Percentiles rank a stretch among this genome's conserved stretches.
These are phyloP conservation scores for Vachellia pachyceras DNA, from an alignment of 306 rosid genomes.

Conservation along the genomic window DNA sequence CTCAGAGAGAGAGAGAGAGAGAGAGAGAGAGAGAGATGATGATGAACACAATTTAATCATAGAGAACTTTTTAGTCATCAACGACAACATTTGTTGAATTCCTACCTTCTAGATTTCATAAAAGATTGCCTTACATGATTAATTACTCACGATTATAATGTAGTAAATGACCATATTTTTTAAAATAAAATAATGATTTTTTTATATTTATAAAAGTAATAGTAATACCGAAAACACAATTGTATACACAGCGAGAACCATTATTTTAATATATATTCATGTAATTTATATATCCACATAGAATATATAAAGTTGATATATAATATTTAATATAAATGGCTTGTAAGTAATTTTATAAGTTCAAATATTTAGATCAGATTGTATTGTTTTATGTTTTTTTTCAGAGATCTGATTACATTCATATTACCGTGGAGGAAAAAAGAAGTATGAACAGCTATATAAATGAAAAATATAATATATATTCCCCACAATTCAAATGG, in stretches of 20 bases:
- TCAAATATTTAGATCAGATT: no score
- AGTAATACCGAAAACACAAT: no score
- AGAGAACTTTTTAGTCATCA: constrained; percentile 44
- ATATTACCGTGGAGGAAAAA: constrained; percentile 27
- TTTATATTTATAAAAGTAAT: no score
- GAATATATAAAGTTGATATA: no score
- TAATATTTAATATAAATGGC: no score
- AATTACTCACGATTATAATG: constrained; percentile 17
- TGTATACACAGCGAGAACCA: no score
- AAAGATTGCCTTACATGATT: constrained; percentile 32
- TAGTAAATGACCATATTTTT: not conserved
- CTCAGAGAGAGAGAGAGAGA: not conserved
- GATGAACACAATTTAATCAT: not conserved
- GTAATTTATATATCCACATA: no score
- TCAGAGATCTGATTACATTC: not conserved
- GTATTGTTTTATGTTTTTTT: not conserved
- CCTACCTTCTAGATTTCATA: not conserved
- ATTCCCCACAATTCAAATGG: constrained; percentile 35
- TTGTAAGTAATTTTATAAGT: no score
- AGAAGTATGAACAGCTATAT: not conserved
- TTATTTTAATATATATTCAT: no score
- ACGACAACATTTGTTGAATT: constrained; percentile 41
- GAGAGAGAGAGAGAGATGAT: constrained; percentile 16
- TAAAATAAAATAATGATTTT: no score
- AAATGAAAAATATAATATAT: not conserved